These are phyloP conservation scores for Magnaporthiopsis poae DNA, from an alignment of 2,329 filamentous ascomycete genomes.

Conservation along the genomic window DNA sequence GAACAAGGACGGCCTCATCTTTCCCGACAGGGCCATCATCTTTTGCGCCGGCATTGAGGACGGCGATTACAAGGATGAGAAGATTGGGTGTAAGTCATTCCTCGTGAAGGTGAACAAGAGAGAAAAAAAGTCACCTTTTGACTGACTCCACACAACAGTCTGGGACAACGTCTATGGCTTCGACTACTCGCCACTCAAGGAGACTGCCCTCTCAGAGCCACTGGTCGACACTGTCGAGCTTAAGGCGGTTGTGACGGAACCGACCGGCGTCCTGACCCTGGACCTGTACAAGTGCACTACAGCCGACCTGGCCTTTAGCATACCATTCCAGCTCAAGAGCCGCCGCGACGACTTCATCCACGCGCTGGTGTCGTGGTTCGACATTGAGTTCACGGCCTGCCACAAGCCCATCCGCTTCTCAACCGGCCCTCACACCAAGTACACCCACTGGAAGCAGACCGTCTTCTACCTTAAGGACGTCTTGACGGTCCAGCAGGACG, in stretches of 20 bases:
- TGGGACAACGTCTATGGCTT: slow-evolving; percentile 99
- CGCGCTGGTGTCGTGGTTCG: slow-evolving; percentile 95
- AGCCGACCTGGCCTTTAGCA: slow-evolving; percentile 73
- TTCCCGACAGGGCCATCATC: slow-evolving; percentile 97
- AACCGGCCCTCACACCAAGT: slow-evolving; percentile 94
- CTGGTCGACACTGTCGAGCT: slow-evolving; percentile 96
- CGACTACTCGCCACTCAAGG: slow-evolving; percentile 87
- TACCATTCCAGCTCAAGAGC: slow-evolving; percentile 64
- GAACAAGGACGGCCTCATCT: slow-evolving; percentile 77
- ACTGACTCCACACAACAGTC: slow-evolving; percentile 45
- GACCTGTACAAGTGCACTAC: slow-evolving; percentile 86
- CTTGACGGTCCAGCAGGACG: slow-evolving; percentile 79
- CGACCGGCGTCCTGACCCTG: slow-evolving; percentile 71
- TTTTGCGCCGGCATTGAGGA: slow-evolving; percentile 96
- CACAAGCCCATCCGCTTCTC: slow-evolving; percentile 97
- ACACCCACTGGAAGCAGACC: slow-evolving; percentile 99
- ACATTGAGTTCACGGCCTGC: slow-evolving; percentile 96
- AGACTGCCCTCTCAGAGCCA: slow-evolving; percentile 85
- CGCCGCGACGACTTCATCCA: slow-evolving; percentile 92
- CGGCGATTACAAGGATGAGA: slow-evolving; percentile 98
- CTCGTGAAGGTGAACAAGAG: neutral
- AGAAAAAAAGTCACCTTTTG: neutral
- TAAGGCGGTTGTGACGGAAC: slow-evolving; percentile 93
- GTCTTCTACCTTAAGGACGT: slow-evolving; percentile 96
- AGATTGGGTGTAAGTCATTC: slow-evolving; percentile 79